A percentile compares a stretch with the other conserved stretches of the same genome.
phyloP scores from a whole-genome alignment of 352 stramenopile species.

The Phytophthora foliorum region DNA sequence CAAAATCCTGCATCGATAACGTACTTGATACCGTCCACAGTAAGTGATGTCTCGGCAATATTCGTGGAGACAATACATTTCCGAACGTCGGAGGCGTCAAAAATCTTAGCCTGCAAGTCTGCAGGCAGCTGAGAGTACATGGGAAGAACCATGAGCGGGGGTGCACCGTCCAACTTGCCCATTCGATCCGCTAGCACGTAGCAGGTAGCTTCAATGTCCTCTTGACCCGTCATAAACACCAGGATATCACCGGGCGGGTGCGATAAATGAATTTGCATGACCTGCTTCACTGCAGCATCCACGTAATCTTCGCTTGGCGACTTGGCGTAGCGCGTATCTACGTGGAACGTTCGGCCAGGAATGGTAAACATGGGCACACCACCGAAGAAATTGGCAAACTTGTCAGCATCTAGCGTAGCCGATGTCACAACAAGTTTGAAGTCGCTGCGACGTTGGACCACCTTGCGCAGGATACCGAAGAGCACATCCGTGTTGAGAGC shows the following conservation, averaged over 20 bases:
- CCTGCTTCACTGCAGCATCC: constrained; percentile 98
- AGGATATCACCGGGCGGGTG: constrained; percentile 97
- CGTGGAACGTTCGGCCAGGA: constrained; percentile 89
- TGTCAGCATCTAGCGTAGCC: constrained; percentile 97
- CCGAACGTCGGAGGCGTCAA: constrained; percentile 94
- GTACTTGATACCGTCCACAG: constrained; percentile 98
- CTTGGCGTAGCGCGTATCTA: constrained; percentile 93
- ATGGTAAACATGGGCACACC: constrained; percentile 98
- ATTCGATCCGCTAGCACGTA: constrained; percentile 97
- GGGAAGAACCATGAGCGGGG: constrained; percentile 97
- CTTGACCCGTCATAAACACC: constrained; percentile 99
- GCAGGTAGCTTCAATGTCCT: constrained; percentile 98
- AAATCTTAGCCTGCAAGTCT: constrained; percentile 98
- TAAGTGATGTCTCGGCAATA: constrained; percentile 97
- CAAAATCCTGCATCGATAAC: constrained; percentile 98
- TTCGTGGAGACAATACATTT: constrained; percentile 99
- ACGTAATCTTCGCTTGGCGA: constrained; percentile 98
- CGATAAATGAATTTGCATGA: constrained; percentile 98
- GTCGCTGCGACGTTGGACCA: constrained; percentile 89
- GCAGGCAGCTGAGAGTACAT: constrained; percentile 99
- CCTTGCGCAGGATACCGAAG: constrained; percentile 94
- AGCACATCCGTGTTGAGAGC: constrained; percentile 96
- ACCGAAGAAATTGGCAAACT: constrained; percentile 98
- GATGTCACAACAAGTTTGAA: constrained; percentile 95
- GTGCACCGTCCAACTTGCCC: constrained; percentile 92